Conservation (phyloP, 75 land plant genomes). For the Isoetes taiwanensis region DNA sequence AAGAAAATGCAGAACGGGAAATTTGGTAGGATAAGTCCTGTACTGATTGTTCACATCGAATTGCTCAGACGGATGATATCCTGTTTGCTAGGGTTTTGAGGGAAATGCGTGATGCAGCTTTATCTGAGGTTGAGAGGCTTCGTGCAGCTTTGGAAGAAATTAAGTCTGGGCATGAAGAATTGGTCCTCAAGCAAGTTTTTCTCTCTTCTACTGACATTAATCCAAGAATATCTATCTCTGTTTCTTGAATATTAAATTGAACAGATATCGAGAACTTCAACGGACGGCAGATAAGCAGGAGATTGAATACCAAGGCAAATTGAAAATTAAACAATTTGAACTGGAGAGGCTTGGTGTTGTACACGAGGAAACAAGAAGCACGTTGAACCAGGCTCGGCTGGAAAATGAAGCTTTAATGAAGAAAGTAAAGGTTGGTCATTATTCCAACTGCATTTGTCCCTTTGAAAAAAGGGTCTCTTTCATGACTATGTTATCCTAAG, state of each 20-base stretch:
- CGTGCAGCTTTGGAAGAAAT: conserved; percentile 9
- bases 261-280: conserved; percentile 19
- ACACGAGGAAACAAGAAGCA: conserved; percentile 12
- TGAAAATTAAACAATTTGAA: conserved; percentile 10
- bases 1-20: conserved; percentile 13
- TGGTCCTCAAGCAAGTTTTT: conserved; percentile 11
- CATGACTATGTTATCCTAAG: too few species aligned
- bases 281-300: conserved; percentile 3
- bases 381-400: conserved; percentile 9
- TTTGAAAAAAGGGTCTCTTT: too few species aligned
- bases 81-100: conserved; percentile 10
- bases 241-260: not conserved
- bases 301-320: conserved; percentile 4
- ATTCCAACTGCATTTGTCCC: too few species aligned
- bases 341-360: conserved; percentile 12
- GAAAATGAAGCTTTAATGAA: conserved; percentile 20
- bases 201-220: not conserved
- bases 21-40: conserved; percentile 8
- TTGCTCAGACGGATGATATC: not conserved
- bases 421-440: conserved; percentile 12
- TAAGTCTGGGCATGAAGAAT: conserved; percentile 16
- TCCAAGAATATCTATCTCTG: not conserved
- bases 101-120: conserved; percentile 19
- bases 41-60: not conserved
- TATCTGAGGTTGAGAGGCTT: conserved; percentile 10